Conservation (phyloP, 2,329 filamentous ascomycete genomes). For the Aspergillus tamarii region DNA sequence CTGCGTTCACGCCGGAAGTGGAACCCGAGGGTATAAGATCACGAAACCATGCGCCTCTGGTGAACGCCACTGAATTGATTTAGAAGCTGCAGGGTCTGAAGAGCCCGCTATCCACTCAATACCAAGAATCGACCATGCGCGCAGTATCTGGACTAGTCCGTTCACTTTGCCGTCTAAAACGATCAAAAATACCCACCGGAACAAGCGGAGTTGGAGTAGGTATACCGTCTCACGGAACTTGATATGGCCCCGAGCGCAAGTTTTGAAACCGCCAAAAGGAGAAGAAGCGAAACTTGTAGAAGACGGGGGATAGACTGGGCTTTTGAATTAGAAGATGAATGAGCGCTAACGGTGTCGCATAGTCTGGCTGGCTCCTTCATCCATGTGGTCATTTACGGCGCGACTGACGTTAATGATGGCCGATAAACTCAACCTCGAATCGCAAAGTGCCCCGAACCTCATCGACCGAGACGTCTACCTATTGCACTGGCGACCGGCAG, state of each 20-base stretch:
- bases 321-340: not conserved
- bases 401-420: not conserved
- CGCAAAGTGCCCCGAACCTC: not conserved
- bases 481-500: not conserved
- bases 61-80: not conserved
- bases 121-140: conserved; percentile 6
- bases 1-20: conserved; percentile 13
- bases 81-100: not conserved
- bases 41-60: not conserved
- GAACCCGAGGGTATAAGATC: not conserved
- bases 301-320: not conserved
- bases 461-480: not conserved
- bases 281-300: not conserved
- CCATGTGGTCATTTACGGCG: not conserved
- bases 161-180: conserved; percentile 26
- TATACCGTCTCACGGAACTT: not conserved
- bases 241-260: not conserved
- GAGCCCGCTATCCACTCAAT: too few relatives aligned
- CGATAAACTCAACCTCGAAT: not conserved
- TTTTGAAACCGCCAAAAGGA: not conserved
- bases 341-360: not conserved
- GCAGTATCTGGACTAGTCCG: conserved; percentile 28
- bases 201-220: conserved; percentile 41
- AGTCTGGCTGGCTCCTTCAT: not conserved
- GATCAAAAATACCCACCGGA: conserved; percentile 23